These are phyloP conservation scores for Hymenoscyphus occultus DNA, from an alignment of 2,329 filamentous ascomycete species.

Conservation along the genomic window DNA sequence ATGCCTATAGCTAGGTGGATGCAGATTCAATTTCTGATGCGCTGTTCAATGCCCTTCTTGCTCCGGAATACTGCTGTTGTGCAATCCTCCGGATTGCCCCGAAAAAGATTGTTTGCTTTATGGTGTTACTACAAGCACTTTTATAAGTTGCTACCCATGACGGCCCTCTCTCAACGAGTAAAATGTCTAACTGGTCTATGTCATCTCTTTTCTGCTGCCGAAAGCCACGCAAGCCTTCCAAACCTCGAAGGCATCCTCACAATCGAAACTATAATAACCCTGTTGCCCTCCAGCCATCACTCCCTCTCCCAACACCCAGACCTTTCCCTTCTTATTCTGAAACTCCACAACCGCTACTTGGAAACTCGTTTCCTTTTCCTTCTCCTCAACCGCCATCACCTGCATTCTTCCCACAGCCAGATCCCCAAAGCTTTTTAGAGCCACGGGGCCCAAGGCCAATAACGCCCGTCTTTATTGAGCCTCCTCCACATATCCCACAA, in stretches of 20 bases:
- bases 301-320: background rate
- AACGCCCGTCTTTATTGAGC: background rate
- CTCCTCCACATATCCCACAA: background rate
- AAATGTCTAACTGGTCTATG: conserved; percentile 1
- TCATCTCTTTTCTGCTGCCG: conserved; percentile 4
- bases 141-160: conserved; percentile 5
- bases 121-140: conserved; percentile 4
- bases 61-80: background rate
- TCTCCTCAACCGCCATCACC: background rate
- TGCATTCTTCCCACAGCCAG: background rate
- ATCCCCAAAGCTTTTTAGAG: background rate
- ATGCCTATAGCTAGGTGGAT: background rate
- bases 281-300: conserved; percentile 1
- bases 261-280: conserved; percentile 4
- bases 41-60: conserved; percentile 1
- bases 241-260: background rate
- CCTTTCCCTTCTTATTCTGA: background rate
- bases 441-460: conserved; percentile 1
- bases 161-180: background rate
- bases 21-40: background rate
- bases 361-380: background rate
- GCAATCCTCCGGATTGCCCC: conserved; percentile 1
- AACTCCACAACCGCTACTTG: background rate
- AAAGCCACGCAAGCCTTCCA: background rate
- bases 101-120: background rate